Base-by-base conservation (phyloP, 805 yeast species). In the Zygosaccharomyces kombuchaensis region DNA sequence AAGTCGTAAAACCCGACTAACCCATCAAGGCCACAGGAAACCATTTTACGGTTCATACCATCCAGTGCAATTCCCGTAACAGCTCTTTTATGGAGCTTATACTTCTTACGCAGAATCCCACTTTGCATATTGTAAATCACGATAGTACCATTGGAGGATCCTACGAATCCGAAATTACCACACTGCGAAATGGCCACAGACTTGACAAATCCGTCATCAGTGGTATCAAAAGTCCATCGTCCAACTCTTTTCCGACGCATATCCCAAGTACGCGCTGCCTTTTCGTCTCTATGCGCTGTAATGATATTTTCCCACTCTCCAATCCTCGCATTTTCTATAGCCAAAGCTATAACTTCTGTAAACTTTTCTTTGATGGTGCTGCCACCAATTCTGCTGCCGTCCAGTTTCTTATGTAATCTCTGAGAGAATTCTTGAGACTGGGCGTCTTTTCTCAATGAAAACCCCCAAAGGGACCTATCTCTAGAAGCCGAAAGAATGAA, bases 371-470 rank as follows among this genome's bases (percentile, higher is more conserved):
- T 77, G 56, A 78, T 68, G 25, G 76, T 69, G 23, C 71, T 67
- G n/a, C 90, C 89, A 4, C 77, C 84, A 43, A 71, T 68, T 54
- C 84, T 75, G 30, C 63, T 62, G 34, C 77, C 77, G 47, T 73
- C 72, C 9, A 58, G 49, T 16, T 65, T 68, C 53, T 73, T 73
- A 37, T 71, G 72, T 16, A 77, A 70, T 53, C 85, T 78, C 66
- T 90, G 97, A 0, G 97, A 89, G 58, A 93, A 69, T 62, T 89
- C 95, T 59, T 87, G 96, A 3, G 96, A 87, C 67, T 93, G 99
- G 0, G 97, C 95, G 65, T 93, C 98, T 63, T 93, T 93, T 57
- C 98, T 77, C 43, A 93, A 72, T 1, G 98, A 90, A 58, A 93
- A 91, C 7, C 80, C 76, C 98, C 98, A 93, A 55, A 95, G 75